Evolutionary conservation across 192 early-diverging fungal genomes (phyloP).

Genomic region (Coemansia sp.): DNA sequence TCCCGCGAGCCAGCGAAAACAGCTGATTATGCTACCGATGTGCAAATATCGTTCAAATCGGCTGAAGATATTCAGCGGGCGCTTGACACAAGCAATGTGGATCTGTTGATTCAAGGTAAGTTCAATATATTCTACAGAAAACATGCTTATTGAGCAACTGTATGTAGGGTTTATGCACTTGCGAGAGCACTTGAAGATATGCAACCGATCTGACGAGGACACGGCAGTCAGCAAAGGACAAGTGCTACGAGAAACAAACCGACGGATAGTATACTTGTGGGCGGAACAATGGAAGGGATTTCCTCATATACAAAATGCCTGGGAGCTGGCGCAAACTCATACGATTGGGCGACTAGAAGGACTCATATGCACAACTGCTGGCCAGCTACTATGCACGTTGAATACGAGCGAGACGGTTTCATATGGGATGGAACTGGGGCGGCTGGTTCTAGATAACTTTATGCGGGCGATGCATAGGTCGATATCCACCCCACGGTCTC

Average conservation of each 20-base stretch:
- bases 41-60: constrained; percentile 30
- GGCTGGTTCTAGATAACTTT: constrained; percentile 29
- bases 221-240: constrained; percentile 6
- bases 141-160: too few relatives aligned
- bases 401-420: constrained; percentile 18
- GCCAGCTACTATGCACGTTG: constrained; percentile 20
- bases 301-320: constrained; percentile 17
- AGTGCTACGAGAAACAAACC: constrained; percentile 24
- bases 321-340: constrained; percentile 26
- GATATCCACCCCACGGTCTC: constrained; percentile 31
- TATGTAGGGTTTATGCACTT: constrained; percentile 43
- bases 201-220: constrained; percentile 15
- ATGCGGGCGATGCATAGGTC: constrained; percentile 32
- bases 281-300: constrained; percentile 28
- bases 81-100: constrained; percentile 25
- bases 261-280: constrained; percentile 48
- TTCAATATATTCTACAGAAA: background rate
- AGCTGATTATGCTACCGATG: constrained; percentile 19
- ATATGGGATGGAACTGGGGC: constrained; percentile 25
- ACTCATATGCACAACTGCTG: constrained; percentile 22
- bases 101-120: constrained; percentile 53
- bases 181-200: constrained; percentile 48
- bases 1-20: too few relatives aligned
- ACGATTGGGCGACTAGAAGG: constrained; percentile 26
- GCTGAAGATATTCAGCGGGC: constrained; percentile 36